Evolutionary conservation across 108 stramenopile genomes (phyloP).

Genomic region (Nitzschia putrida): DNA sequence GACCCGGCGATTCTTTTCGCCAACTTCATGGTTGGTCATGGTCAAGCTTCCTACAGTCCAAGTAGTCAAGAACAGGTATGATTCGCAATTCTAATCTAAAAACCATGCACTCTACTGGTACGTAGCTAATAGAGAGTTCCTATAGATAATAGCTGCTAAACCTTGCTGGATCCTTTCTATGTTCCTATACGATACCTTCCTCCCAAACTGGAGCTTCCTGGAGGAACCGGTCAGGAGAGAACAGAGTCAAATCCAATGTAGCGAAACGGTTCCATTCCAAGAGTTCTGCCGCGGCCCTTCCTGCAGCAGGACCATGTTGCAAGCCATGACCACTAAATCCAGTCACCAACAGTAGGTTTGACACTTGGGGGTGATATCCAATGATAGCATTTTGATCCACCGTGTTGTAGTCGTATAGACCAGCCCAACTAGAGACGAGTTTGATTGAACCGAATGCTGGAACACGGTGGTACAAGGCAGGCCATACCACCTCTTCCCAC

Average conservation of each 20-base stretch:
- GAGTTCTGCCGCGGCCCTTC: constrained; percentile 65
- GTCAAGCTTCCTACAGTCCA: too few species aligned
- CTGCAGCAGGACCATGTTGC: constrained; percentile 69
- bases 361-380: constrained; percentile 71
- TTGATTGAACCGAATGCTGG: constrained; percentile 76
- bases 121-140: too few species aligned
- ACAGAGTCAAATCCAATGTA: constrained; percentile 60
- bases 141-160: too few species aligned
- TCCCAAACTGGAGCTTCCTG: constrained; percentile 21
- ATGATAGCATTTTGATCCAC: constrained; percentile 85
- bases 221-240: constrained; percentile 59
- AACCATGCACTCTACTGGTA: too few species aligned
- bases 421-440: constrained; percentile 70
- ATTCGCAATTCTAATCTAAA: too few species aligned
- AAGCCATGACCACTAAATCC: constrained; percentile 81
- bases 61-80: too few species aligned
- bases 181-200: constrained; percentile 25
- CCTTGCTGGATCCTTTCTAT: too few species aligned
- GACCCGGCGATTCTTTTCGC: too few species aligned
- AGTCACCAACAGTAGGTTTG: constrained; percentile 64
- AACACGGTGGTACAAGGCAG: constrained; percentile 65
- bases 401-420: constrained; percentile 76
- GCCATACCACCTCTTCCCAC: constrained; percentile 73
- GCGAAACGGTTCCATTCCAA: constrained; percentile 49
- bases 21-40: too few species aligned